phyloP scores from a whole-genome alignment of 441 rosid species.

The Croton laevigatus region DNA sequence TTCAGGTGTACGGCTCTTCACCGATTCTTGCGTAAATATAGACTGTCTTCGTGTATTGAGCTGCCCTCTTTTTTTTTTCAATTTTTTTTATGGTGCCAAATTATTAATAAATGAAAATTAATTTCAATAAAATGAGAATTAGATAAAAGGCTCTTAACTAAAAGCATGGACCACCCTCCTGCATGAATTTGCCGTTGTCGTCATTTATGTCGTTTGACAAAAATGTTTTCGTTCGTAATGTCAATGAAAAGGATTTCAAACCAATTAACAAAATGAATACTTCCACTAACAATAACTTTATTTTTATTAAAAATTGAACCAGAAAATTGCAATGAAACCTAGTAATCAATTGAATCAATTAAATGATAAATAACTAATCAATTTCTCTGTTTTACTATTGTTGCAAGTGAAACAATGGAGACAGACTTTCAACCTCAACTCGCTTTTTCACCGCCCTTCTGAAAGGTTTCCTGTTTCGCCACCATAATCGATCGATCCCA shows the following conservation, averaged over 20 bases:
- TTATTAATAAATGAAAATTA: too few species aligned
- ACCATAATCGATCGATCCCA: slow-evolving; percentile 45
- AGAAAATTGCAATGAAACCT: slow-evolving; percentile 20
- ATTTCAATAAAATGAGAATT: not conserved
- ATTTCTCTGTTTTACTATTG: slow-evolving; percentile 7
- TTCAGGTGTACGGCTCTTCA: too few species aligned
- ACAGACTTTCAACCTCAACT: slow-evolving; percentile 45
- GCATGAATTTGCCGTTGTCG: too few species aligned
- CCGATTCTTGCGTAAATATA: too few species aligned
- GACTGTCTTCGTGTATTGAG: too few species aligned
- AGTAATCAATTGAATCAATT: slow-evolving; percentile 39
- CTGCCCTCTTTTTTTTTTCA: too few species aligned
- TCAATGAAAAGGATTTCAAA: not conserved
- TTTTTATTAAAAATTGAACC: slow-evolving; percentile 12
- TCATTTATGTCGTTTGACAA: too few species aligned
- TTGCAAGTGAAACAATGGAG: slow-evolving; percentile 38
- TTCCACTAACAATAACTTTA: not conserved
- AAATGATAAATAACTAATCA: slow-evolving; percentile 28
- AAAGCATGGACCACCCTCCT: too few species aligned
- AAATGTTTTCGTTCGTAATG: too few species aligned
- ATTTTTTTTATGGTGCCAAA: too few species aligned
- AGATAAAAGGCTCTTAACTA: not conserved
- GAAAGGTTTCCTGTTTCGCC: slow-evolving; percentile 73
- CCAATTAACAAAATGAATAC: too few species aligned
- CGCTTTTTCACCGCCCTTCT: slow-evolving; percentile 57